Base-by-base conservation (phyloP, 306 rosid genomes). In the Cyclanthera cordifolia region DNA sequence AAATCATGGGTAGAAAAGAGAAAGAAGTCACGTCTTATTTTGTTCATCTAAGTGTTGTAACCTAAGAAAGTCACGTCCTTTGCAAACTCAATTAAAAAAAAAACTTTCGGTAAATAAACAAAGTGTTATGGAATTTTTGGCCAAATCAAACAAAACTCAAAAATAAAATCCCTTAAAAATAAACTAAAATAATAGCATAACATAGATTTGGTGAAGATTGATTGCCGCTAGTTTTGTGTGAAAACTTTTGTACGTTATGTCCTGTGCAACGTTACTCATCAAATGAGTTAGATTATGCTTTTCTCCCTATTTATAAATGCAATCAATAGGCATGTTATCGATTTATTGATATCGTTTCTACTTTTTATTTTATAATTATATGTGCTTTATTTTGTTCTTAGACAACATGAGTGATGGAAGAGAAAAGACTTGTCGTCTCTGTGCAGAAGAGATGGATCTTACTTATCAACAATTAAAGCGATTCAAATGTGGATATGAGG, bases 381-480 rank as follows among this genome's bases (percentile, higher is more conserved):
- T 61, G 49, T 45, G 27, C 27, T 13, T 45, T 51, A 11, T 73
- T 67, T 71, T 57, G 3, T 68, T 51, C 59, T 23, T 77, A 75
- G 83, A 94, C 77, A 37, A 37, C 92, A 94, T 94, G 99, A 88
- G 96, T 71, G 99, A 90, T 21, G 88, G 82, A 82, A 95, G 91
- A 75, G 99, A 94, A 77, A 94, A 83, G 83, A 85, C 96, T 69
- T 94, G 99, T 58, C 99, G 96, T 74, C 99, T 94, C 72, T 94
- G 99, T 24, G 96, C 97, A 0, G 97, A 94, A 78, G 99, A 94
- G 79, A 94, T 94, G 99, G 99, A 90, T 86, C 85, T 88, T 82
- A 94, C 99, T 15, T 97, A 94, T 84, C 97, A 94, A 83, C 99
- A 94, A 53, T 72, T 94, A 89, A 94, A 94, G 71, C 97, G 97